phyloP scores from a whole-genome alignment of 768 basidiomycete species.

The Coprinopsis strossmayeri region DNA sequence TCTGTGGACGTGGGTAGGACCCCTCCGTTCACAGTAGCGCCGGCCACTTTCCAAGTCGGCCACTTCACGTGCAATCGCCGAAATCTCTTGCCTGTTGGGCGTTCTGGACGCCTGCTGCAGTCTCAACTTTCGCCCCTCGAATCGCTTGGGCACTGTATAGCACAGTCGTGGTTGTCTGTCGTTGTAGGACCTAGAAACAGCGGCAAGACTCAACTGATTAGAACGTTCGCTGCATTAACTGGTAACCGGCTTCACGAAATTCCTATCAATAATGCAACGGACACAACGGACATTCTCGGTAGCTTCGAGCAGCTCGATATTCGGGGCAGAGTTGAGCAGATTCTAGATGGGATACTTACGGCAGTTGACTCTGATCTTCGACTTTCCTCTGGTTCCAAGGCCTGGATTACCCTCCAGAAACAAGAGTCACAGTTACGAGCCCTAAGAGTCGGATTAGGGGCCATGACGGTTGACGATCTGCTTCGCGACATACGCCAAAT shows the following conservation, averaged over 20 bases:
- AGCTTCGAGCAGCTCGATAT: constrained; percentile 89
- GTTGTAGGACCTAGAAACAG: constrained; percentile 65
- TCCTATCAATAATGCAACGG: constrained; percentile 77
- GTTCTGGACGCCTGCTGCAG: constrained; percentile 50
- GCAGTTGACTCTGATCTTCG: constrained; percentile 29
- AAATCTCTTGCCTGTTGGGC: constrained; percentile 27
- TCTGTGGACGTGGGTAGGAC: constrained; percentile 7
- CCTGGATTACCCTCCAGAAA: constrained; percentile 12
- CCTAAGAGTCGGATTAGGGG: neutral
- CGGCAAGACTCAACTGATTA: constrained; percentile 78
- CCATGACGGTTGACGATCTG: neutral
- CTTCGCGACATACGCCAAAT: constrained; percentile 7
- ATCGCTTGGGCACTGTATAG: constrained; percentile 65
- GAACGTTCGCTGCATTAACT: constrained; percentile 59
- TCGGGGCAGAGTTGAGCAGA: constrained; percentile 28
- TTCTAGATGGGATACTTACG: constrained; percentile 34
- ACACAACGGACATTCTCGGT: constrained; percentile 90
- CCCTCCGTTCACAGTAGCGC: constrained; percentile 28
- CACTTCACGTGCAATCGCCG: constrained; percentile 38
- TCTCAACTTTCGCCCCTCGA: constrained; percentile 62
- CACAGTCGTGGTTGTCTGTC: constrained; percentile 84
- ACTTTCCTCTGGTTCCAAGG: constrained; percentile 3
- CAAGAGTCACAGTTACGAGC: constrained; percentile 5
- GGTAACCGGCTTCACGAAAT: constrained; percentile 71
- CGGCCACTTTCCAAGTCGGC: constrained; percentile 58